Conservation (phyloP, 179 eudicot species). For the Carnegiea gigantea region DNA sequence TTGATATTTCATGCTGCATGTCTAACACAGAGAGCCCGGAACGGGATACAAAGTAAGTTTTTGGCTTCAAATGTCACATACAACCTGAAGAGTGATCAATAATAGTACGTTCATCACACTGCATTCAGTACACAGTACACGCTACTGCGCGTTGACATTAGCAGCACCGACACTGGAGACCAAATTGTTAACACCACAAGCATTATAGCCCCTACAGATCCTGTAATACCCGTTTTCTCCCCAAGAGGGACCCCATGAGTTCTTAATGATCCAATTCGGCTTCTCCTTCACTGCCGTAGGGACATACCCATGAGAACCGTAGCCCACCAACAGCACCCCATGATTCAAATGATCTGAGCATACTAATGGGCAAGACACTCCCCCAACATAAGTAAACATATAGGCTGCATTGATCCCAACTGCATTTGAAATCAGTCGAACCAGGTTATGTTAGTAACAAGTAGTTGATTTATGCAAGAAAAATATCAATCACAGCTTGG, state of each 20-base stretch:
- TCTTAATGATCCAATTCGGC: slow-evolving; percentile 94
- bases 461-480: background rate
- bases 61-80: slow-evolving; percentile 1
- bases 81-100: background rate
- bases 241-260: slow-evolving; percentile 88
- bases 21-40: background rate
- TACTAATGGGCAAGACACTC: slow-evolving; percentile 83
- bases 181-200: slow-evolving; percentile 84
- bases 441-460: background rate
- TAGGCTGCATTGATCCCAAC: slow-evolving; percentile 85
- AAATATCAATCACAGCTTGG: background rate
- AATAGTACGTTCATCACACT: background rate
- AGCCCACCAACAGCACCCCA: slow-evolving; percentile 83
- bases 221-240: slow-evolving; percentile 86
- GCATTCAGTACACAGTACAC: background rate
- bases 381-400: slow-evolving; percentile 77
- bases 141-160: slow-evolving; percentile 29
- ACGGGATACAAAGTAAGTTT: background rate
- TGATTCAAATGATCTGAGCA: slow-evolving; percentile 71
- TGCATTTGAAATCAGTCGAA: slow-evolving; percentile 31
- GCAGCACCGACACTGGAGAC: slow-evolving; percentile 76
- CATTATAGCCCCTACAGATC: slow-evolving; percentile 72
- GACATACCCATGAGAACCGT: slow-evolving; percentile 59
- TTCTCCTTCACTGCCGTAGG: slow-evolving; percentile 58
- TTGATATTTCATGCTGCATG: no score